Base-by-base conservation (phyloP, 2,329 filamentous ascomycete species). In the Madurella fahalii region DNA sequence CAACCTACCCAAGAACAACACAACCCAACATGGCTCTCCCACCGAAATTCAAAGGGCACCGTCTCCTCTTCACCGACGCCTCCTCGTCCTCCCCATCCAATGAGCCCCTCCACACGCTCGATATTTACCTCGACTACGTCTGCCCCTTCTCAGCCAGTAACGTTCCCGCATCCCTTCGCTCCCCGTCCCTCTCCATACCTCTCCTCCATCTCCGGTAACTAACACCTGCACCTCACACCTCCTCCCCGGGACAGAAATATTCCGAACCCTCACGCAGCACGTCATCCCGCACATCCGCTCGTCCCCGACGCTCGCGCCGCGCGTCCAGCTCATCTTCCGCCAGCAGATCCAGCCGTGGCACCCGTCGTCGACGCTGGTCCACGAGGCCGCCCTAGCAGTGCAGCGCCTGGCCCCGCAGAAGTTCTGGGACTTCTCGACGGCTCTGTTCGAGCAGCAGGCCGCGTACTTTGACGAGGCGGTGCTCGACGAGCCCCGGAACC, bases 281-380 rank as follows among this genome's bases (percentile, higher is more conserved):
- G 81, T 95, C 55, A 76, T 82, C 56, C 86, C 89, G 1, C 69
- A 82, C 46, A 77, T 95, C 63, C 76, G 79, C 58, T 64, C 77
- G 47, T 84, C 84, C 64, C 84, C 87, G 60, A 64, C 74, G 20
- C 77, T 75, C 69, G 69, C 75, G 13, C 62, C 75, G 56, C 79
- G 78, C 58, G 74, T 96, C 2, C 80, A 88, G 64, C 77, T 95
- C 63, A 82, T 97, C 66, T 89, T 96, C 77, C 87, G 92, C 47
- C 92, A 93, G 69, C 91, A 96, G 69, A 83, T 96, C 65, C 91
- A 96, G 75, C 90, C 91, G 13, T 96, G 93, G 93, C 92, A 97
- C 73, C 93, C 93, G 1, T 90, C 87, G 17, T 91, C 84, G 40
- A 91, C 87, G 7, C 79, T 91, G 11, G 78, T 82, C 53, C 89